Conservation (phyloP, 768 basidiomycete genomes). For the Strobilomyces echinocephalus region DNA sequence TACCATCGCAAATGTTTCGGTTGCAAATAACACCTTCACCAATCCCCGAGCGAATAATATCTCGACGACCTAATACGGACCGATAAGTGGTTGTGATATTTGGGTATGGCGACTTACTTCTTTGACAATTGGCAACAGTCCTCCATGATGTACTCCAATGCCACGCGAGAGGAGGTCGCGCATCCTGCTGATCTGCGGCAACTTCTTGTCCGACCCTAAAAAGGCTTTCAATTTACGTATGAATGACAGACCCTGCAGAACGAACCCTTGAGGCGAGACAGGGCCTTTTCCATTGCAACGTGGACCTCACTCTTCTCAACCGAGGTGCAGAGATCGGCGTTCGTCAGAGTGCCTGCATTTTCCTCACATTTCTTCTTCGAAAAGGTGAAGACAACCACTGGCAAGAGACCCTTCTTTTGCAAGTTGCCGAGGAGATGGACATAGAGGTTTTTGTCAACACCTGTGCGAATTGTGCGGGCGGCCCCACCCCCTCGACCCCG, state of each 20-base stretch:
- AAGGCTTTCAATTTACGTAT: slow-evolving; percentile 2
- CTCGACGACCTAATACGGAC: slow-evolving; percentile 72
- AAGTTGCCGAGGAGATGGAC: slow-evolving; percentile 86
- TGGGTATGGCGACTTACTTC: slow-evolving; percentile 51
- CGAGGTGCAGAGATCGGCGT: slow-evolving; percentile 81
- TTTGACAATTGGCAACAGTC: slow-evolving; percentile 93
- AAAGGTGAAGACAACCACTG: slow-evolving; percentile 94
- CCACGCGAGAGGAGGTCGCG: slow-evolving; percentile 85
- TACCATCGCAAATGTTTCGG: slow-evolving; percentile 99
- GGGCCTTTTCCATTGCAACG: slow-evolving; percentile 85
- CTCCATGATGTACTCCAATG: slow-evolving; percentile 97
- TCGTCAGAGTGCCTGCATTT: slow-evolving; percentile 84
- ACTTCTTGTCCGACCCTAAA: slow-evolving; percentile 80
- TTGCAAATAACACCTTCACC: slow-evolving; percentile 95
- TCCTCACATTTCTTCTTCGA: slow-evolving; percentile 98
- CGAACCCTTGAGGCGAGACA: slow-evolving; percentile 84
- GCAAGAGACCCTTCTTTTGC: slow-evolving; percentile 80
- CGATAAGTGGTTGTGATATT: background rate
- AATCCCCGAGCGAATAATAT: slow-evolving; percentile 92
- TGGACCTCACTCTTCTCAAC: slow-evolving; percentile 98
- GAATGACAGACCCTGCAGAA: background rate
- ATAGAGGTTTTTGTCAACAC: slow-evolving; percentile 85
- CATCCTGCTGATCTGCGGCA: slow-evolving; percentile 92
- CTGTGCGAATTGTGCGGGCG: slow-evolving; percentile 57
- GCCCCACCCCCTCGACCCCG: slow-evolving; percentile 44